Conservation (phyloP, 176 grass and related monocot species). For the Dactylis glomerata region DNA sequence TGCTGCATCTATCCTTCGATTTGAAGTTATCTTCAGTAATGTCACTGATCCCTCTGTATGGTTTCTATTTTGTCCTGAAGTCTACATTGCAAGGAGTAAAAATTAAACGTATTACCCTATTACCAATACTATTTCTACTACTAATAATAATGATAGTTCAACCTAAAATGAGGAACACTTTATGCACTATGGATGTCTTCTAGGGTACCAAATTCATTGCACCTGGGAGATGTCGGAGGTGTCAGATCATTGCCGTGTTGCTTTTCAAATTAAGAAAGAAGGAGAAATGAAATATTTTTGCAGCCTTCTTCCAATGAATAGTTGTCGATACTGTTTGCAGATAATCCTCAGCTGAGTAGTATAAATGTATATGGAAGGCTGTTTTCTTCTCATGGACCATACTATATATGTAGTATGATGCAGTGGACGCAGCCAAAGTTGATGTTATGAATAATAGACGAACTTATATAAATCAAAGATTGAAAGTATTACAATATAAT, state of each 20-base stretch:
- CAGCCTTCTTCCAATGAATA: constrained; percentile 9
- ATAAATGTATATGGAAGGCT: neutral
- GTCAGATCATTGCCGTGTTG: neutral
- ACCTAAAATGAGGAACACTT: constrained; percentile 15
- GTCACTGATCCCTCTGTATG: too few relatives aligned
- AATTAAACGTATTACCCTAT: neutral
- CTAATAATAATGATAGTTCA: neutral
- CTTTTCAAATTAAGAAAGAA: neutral
- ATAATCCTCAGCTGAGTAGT: constrained; percentile 3
- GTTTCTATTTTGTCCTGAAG: too few relatives aligned
- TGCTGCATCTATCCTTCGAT: neutral
- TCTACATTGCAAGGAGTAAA: too few relatives aligned
- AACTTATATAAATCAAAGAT: neutral
- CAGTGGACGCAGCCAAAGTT: neutral
- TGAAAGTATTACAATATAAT: too few relatives aligned
- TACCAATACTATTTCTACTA: neutral
- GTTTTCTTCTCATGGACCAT: neutral
- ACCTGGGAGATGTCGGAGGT: neutral
- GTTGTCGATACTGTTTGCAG: neutral
- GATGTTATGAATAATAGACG: neutral
- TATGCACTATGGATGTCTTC: constrained; percentile 5
- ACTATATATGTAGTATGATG: neutral
- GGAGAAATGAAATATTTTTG: neutral
- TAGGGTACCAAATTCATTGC: constrained; percentile 19
- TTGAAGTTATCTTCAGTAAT: constrained; percentile 13